These are phyloP conservation scores for Amanita exitialis DNA, from an alignment of 768 basidiomycete species.

Conservation along the genomic window DNA sequence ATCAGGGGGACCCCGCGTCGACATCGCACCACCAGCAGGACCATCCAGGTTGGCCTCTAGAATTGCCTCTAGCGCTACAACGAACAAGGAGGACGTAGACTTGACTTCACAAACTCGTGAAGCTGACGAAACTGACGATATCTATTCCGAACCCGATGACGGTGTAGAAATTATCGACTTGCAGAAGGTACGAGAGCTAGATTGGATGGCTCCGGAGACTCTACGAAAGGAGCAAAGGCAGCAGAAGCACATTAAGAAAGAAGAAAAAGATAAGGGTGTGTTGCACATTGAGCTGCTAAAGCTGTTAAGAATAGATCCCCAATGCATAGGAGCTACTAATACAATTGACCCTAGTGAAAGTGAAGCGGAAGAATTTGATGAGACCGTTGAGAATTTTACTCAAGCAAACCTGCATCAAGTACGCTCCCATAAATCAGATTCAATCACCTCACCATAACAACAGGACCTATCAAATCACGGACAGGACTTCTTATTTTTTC, in stretches of 20 bases:
- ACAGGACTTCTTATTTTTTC: slow-evolving; percentile 79
- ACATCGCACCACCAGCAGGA: slow-evolving; percentile 32
- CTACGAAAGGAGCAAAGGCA: slow-evolving; percentile 37
- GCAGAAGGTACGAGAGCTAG: slow-evolving; percentile 66
- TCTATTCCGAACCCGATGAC: slow-evolving; percentile 81
- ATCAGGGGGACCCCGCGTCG: slow-evolving; percentile 49
- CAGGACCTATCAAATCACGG: slow-evolving; percentile 44
- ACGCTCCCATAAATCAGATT: slow-evolving; percentile 7
- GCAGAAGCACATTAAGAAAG: slow-evolving; percentile 33
- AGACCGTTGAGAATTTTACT: slow-evolving; percentile 64
- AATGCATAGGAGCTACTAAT: slow-evolving; percentile 39
- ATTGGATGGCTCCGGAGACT: slow-evolving; percentile 84
- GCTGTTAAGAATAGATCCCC: not conserved
- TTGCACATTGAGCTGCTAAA: not conserved
- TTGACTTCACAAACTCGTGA: slow-evolving; percentile 16
- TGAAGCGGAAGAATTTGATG: slow-evolving; percentile 73
- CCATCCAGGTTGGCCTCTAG: slow-evolving; percentile 29
- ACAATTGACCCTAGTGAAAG: slow-evolving; percentile 65
- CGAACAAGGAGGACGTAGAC: slow-evolving; percentile 27
- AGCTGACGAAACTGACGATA: slow-evolving; percentile 46
- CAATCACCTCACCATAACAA: not conserved
- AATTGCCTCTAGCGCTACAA: slow-evolving; percentile 37
- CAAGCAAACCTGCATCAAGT: slow-evolving; percentile 24
- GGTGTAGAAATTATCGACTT: slow-evolving; percentile 84
- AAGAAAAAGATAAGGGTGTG: slow-evolving; percentile 21